Base-by-base conservation (phyloP, 768 basidiomycete genomes). In the Suillus cothurnatus region DNA sequence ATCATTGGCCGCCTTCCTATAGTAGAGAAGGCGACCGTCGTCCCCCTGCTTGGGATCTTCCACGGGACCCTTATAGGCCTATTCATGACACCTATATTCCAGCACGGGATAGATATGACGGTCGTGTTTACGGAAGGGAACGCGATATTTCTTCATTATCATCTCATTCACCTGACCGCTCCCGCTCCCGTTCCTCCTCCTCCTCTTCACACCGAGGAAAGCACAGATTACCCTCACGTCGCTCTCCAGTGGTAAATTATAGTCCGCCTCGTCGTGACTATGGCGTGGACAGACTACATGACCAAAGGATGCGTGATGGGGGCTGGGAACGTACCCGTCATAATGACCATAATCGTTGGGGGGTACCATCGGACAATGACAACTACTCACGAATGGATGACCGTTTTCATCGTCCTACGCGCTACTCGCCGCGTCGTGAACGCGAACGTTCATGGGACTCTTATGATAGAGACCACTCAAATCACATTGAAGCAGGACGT, bases 161-260 rank as follows among this genome's bases (percentile, higher is more conserved):
- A 66, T 65, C 75, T 65, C 63, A 76, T 59, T 74, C 79, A 36
- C 73, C 67, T 61, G 72, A 71, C 49, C 79, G 73, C 63, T 81
- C 85, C 28, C 81, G 74, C 49, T 80, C 85, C 2, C 78, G 71
- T 17, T 78, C 79, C 9, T 76, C 81, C 1, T 73, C 77, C 11
- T 75, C 74, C 7, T 72, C 76, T 49, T 73, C 71, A 63, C 76
- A 77, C 49, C 75, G 77, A 41, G 69, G 65, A 21, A 76, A 76
- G 52, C 75, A 76, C 61, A 68, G 75, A 62, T 68, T 76, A 39
- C 75, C 83, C 19, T 76, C 83, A 14, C 71, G 74, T 41, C 77
- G 77, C n/a, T 79, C 80, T 36, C 77, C 79, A 3, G 71, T 66
- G 11, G 61, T 74, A 0, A 66, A 64, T 57, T 82, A 81, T 67